Base-by-base conservation (phyloP, 2,329 filamentous ascomycete genomes). In the Diaporthe amygdali region DNA sequence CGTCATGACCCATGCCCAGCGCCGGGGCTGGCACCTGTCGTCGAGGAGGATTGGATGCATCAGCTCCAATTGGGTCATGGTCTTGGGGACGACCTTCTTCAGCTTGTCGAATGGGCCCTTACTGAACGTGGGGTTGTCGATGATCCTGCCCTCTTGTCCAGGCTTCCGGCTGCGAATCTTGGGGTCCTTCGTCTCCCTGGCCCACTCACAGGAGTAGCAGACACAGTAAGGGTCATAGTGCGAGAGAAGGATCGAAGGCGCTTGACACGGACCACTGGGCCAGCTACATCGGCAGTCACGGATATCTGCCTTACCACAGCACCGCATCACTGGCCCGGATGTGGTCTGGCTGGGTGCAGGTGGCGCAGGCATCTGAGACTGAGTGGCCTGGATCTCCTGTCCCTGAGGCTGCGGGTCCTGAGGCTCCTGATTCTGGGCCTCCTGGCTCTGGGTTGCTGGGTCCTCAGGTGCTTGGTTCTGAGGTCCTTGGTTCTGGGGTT, bases 171-270 rank as follows among this genome's bases (percentile, higher is more conserved):
- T 20, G 27, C 2, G 3, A 3, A 52, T 52, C 15, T 3, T 5
- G 7, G 17, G 1, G 5, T 2, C 5, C 12, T 10, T 44, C 14
- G 66, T 34, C 14, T 20, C 17, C 39, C n/a, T 25, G 8, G 56
- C 1, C 66, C 66, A 68, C 30, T 25, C 3, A 14, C 66, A 68
- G 17, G 51, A 37, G 17, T 47, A 47, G 51, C 66, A 68, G 15
- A 0, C 1, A 15, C 66, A 56, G 5, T 2, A 0, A 6, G 17
- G 9, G 5, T 4, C 1, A 30, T 27, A 47, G n/a, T 68, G 66
- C 1, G 51, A n/a, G 14, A 68, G 1, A 3, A 47, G 0, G 12
- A 30, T 1, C 2, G 2, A 1, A 5, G 52, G 44, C 9, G 2
- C 5, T 9, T 17, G n/a, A 34, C 52, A 34, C 6, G 41, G 14